phyloP scores from a whole-genome alignment of 1,139 yeast genomes.

The Scheffersomyces titani region DNA sequence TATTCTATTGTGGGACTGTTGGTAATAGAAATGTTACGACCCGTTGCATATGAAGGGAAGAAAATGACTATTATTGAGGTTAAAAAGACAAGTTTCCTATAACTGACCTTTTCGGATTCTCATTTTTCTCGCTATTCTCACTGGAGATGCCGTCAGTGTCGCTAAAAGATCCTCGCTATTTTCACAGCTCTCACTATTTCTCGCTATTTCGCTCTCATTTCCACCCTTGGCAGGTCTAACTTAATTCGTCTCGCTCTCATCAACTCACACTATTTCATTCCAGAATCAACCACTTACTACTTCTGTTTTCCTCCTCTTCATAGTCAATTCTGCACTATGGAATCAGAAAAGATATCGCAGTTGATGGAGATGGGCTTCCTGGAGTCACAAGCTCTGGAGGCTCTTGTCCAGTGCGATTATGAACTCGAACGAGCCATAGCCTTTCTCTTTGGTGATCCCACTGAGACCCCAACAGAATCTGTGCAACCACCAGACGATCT shows the following conservation, averaged over 20 bases:
- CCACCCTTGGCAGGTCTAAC: no score
- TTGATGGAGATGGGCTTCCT: conserved; percentile 67
- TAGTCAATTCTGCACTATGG: conserved; percentile 3
- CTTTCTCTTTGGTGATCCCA: conserved; percentile 48
- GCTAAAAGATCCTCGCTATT: background rate
- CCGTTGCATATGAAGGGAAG: background rate
- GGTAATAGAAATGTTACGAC: background rate
- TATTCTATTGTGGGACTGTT: background rate
- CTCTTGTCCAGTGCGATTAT: conserved; percentile 41
- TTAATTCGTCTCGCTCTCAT: background rate
- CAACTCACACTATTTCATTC: background rate
- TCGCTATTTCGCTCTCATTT: background rate
- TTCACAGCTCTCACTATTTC: background rate
- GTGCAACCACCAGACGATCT: background rate
- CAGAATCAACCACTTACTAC: background rate
- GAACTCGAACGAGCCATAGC: conserved; percentile 58
- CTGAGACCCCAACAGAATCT: conserved; percentile 10
- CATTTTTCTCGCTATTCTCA: background rate
- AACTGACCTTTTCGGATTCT: no score
- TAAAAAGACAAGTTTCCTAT: no score
- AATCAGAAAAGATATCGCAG: conserved; percentile 16
- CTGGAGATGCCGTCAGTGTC: background rate
- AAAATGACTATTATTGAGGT: background rate
- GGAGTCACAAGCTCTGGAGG: conserved; percentile 42
- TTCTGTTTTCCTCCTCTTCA: background rate